Evolutionary conservation across 768 basidiomycete species (phyloP).

Genomic region (Trametes villosa): DNA sequence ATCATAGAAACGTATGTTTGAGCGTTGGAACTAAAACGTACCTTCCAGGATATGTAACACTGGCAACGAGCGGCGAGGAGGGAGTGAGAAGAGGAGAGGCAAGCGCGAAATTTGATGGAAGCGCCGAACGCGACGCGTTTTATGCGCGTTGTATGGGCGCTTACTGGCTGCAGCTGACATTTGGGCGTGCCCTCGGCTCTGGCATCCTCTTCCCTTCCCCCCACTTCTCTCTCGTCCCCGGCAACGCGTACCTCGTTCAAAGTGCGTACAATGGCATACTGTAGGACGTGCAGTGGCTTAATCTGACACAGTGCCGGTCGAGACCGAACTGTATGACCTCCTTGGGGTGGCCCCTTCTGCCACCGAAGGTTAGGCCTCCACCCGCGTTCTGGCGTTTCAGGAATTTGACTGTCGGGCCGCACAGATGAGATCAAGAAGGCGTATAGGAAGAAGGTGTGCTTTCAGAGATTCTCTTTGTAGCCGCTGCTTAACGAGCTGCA

Average conservation of each 20-base stretch:
- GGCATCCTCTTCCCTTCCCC: slow-evolving; percentile 3
- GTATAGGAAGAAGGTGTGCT: slow-evolving; percentile 84
- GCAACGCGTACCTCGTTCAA: background rate
- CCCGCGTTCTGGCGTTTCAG: background rate
- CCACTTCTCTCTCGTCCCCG: background rate
- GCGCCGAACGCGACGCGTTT: slow-evolving; percentile 13
- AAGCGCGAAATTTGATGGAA: slow-evolving; percentile 11
- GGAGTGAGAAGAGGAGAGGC: background rate
- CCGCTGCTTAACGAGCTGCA: slow-evolving; percentile 26
- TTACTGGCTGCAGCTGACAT: slow-evolving; percentile 2
- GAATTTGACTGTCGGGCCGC: slow-evolving; percentile 22
- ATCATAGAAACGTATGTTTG: slow-evolving; percentile 47
- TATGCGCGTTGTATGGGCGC: slow-evolving; percentile 9
- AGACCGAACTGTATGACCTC: slow-evolving; percentile 86
- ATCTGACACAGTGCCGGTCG: slow-evolving; percentile 58
- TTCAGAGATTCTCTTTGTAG: slow-evolving; percentile 21
- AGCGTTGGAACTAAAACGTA: background rate
- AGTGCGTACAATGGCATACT: background rate
- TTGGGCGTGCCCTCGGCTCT: background rate
- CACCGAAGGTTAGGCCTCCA: slow-evolving; percentile 59
- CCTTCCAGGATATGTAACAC: background rate
- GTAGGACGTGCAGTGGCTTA: background rate
- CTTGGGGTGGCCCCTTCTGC: slow-evolving; percentile 75
- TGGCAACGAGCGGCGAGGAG: background rate
- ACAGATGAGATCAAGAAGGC: slow-evolving; percentile 91